phyloP scores from a whole-genome alignment of 2,329 filamentous ascomycete genomes.

The Sodiomyces alkalinus region DNA sequence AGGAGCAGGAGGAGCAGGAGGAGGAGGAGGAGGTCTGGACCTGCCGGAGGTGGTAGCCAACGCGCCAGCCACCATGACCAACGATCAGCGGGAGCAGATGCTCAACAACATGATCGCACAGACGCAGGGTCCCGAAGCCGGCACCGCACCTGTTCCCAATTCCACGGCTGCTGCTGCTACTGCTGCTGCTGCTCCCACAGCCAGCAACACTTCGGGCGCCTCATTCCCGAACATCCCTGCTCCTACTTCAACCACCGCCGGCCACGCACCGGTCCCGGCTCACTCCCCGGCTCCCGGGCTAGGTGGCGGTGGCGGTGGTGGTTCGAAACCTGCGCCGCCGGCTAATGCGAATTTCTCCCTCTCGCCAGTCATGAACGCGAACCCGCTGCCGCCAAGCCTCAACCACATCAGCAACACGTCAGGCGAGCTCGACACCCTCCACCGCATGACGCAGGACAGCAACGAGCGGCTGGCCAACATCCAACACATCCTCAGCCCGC shows the following conservation, averaged over 20 bases:
- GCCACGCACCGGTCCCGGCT: too few species aligned
- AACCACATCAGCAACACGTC: constrained; percentile 49
- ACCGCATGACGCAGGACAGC: constrained; percentile 67
- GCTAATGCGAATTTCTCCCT: constrained; percentile 17
- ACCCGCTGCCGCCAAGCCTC: constrained; percentile 33
- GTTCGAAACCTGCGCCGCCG: too few species aligned
- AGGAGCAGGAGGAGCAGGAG: too few species aligned
- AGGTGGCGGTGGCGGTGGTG: too few species aligned
- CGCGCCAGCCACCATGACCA: constrained; percentile 36
- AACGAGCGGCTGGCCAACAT: constrained; percentile 62
- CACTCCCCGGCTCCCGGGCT: too few species aligned
- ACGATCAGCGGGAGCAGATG: constrained; percentile 42
- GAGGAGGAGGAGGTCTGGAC: too few species aligned
- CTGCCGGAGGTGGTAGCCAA: constrained; percentile 42
- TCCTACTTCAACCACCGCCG: constrained; percentile 4
- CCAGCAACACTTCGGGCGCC: constrained; percentile 8
- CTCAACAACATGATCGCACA: constrained; percentile 43
- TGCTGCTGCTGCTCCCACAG: constrained; percentile 7
- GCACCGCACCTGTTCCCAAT: constrained; percentile 6
- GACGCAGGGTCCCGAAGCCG: constrained; percentile 12
- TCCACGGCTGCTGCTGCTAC: too few species aligned
- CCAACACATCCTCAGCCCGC: constrained; percentile 56
- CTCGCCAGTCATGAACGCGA: constrained; percentile 32
- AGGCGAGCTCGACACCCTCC: constrained; percentile 63
- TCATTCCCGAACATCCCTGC: constrained; percentile 5